Evolutionary conservation across 78 protist species (phyloP).

Genomic region (Cavenderia fasciculata): DNA sequence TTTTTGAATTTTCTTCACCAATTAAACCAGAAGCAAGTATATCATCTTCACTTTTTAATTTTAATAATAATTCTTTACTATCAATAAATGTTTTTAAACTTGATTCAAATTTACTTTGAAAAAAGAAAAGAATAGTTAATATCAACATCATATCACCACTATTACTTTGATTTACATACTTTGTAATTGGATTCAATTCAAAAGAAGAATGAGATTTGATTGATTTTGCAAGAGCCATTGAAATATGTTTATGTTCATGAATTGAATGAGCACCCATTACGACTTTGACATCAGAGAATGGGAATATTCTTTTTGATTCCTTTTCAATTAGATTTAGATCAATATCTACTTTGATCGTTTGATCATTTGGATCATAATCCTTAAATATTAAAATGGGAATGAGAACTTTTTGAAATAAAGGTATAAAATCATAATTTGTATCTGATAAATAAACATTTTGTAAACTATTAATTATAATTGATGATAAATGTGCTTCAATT

Average conservation of each 20-base stretch:
- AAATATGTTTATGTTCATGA: constrained; percentile 48
- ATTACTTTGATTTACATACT: background rate
- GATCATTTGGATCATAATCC: constrained; percentile 6
- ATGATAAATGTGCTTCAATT: constrained; percentile 32
- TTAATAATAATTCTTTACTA: constrained; percentile 37
- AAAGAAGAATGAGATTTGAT: constrained; percentile 47
- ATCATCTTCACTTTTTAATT: constrained; percentile 55
- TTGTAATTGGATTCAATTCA: constrained; percentile 40
- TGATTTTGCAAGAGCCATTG: constrained; percentile 61
- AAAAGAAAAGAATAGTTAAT: background rate
- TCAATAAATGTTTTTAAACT: constrained; percentile 23
- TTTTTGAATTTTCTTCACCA: constrained; percentile 11
- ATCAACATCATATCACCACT: background rate
- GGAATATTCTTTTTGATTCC: constrained; percentile 49
- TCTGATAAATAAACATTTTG: constrained; percentile 16
- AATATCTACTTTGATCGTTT: background rate
- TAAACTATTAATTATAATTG: background rate
- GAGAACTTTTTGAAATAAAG: constrained; percentile 48
- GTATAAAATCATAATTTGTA: constrained; percentile 17
- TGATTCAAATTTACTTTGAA: constrained; percentile 6
- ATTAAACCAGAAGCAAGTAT: constrained; percentile 52
- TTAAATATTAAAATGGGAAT: constrained; percentile 50
- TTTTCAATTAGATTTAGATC: constrained; percentile 10
- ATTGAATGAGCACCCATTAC: constrained; percentile 45
- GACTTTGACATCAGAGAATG: constrained; percentile 32